A percentile compares a stretch with the other conserved stretches of the same genome.
Evolutionary conservation across 2,329 filamentous ascomycete species (phyloP).

Genomic region (Fusarium sp.): DNA sequence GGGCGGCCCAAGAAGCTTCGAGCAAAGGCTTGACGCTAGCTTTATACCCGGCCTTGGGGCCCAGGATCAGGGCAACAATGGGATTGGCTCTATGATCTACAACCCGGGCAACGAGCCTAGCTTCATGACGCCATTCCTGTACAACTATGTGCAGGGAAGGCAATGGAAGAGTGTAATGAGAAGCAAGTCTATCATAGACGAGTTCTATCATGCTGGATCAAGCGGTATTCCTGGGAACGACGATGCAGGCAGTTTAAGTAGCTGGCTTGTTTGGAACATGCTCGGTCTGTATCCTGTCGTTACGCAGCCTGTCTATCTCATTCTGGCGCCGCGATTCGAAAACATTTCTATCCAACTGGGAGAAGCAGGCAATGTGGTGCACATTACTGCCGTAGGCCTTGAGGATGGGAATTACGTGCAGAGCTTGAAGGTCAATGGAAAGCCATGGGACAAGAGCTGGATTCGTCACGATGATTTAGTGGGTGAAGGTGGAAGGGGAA

Average conservation of each 20-base stretch:
- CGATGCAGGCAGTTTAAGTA: conserved; percentile 69
- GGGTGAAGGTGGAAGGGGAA: conserved; percentile 48
- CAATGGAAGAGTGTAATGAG: conserved; percentile 63
- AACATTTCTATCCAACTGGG: conserved; percentile 61
- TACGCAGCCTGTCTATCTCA: conserved; percentile 65
- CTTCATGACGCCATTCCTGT: conserved; percentile 67
- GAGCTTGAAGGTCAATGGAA: conserved; percentile 62
- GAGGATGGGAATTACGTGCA: conserved; percentile 63
- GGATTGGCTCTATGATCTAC: conserved; percentile 58
- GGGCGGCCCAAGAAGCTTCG: conserved; percentile 63
- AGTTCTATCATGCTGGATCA: conserved; percentile 53
- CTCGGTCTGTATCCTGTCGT: conserved; percentile 63
- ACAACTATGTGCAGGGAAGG: conserved; percentile 61
- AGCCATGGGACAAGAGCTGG: conserved; percentile 65
- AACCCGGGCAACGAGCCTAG: conserved; percentile 67
- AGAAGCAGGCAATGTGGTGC: conserved; percentile 53
- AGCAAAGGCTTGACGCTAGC: conserved; percentile 57
- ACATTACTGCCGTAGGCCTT: conserved; percentile 59
- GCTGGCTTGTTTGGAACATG: conserved; percentile 67
- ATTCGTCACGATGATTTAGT: conserved; percentile 63
- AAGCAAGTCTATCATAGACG: conserved; percentile 60
- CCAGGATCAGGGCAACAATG: conserved; percentile 59
- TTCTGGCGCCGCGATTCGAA: conserved; percentile 62
- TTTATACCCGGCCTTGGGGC: conserved; percentile 56
- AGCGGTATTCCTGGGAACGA: conserved; percentile 66